Evolutionary conservation across 306 rosid genomes (phyloP), one percentile per base, ranked within the genome.

Genomic region (Medicago arabica): DNA sequence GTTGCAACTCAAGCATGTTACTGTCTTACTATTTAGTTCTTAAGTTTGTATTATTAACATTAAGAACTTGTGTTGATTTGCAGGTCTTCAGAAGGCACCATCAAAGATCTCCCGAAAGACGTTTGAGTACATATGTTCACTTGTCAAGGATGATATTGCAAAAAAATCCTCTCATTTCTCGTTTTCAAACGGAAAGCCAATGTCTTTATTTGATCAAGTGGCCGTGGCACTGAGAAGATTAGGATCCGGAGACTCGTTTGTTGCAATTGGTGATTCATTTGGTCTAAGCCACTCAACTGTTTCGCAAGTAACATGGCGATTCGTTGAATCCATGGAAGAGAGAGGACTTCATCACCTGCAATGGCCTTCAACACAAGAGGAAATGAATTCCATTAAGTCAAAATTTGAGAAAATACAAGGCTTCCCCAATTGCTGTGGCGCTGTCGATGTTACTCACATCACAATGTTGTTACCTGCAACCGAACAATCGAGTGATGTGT

Each of bases 171-270:
- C 96, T 17, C 87, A 83, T 83, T 88, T 87, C 40, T 69, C 75
- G 58, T 87, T 91, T 66, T 47, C 83, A 28, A 87, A 70, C 31
- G 92, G 96, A 53, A 83, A 76, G 70, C 86, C 93, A 53, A 73
- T 90, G 89, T 76, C 89, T 49, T 34, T 88, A 60, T 51, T 28
- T 18, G 93, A 91, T 72, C 96, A 85, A 86, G 98, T 90, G 19
- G 97, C 93, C 40, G 96, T 91, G 81, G 96, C 97, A 53, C 58
- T 91, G 60, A 88, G 98, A 85, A 90, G 97, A 79, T 81, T 91
- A 47, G 90, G 97, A 78, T 89, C 98, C 1, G 97, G 98, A 8
- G 98, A 93, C 57, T 91, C 98, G 16, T 86, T 93, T 15, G 97
- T 86, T 80, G 76, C 86, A 15, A 80, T 91, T 16, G 97, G 96